Evolutionary conservation across 2,329 filamentous ascomycete genomes (phyloP), one percentile per base, ranked within the genome.

Genomic region (Calonectria henricotiae): DNA sequence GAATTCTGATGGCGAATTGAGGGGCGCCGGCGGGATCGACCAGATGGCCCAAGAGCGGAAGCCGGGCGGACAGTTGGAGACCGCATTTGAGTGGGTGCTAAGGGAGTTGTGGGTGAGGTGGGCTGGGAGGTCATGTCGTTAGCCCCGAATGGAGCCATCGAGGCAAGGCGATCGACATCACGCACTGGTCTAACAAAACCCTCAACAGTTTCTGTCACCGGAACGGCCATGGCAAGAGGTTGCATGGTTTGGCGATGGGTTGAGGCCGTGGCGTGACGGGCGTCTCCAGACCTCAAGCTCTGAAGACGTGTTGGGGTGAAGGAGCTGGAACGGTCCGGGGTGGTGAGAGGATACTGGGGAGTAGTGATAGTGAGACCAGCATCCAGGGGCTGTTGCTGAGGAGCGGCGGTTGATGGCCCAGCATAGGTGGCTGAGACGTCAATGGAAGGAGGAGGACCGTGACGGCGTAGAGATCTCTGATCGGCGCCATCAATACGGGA

Each of bases 1-100:
- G 96, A 98, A 72, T 93, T 90, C 79, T 98, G 95, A 78, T 98
- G 96, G 69, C 94, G 91, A 75, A 98, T 96, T 0, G 94, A 95
- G 39, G 95, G 94, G 41, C 95, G 90, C 77, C 94, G 88, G 62
- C 92, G 88, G 20, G 89, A 85, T 69, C 91, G 87, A 51, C 84
- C 83, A 5, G 86, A 84, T 3, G 88, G 86, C 2, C 87, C 87
- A 25, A 87, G 84, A 73, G 84, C 86, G 54, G 87, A 89, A 23
- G 83, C 86, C 30, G 86, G 87, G 71, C 84, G 89, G 69, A 86
- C 86, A 11, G 87, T 87, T 6, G 89, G 87, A 41, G 90, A 89
- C 17, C 82, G 80, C 62, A 83, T 77, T 83, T 92, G 91, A 30
- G 91, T 85, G 1, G 92, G 90, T 55, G 92, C 92, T 51, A 93